Base-by-base conservation (phyloP, 2,329 filamentous ascomycete species). In the Ophiostoma ips region DNA sequence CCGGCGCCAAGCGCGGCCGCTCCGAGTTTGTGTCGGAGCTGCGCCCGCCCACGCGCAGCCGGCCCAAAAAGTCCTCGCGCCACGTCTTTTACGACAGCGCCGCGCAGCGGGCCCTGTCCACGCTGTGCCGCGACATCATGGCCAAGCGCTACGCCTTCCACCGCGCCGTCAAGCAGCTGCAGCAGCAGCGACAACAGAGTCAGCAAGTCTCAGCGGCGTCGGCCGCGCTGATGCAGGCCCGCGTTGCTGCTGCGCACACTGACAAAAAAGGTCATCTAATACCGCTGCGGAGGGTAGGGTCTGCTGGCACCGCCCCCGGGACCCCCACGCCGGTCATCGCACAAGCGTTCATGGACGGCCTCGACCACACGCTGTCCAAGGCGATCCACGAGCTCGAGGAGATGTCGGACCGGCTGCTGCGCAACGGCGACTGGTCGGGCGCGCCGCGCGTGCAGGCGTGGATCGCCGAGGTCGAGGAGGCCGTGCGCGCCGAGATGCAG, bases 11-110 rank as follows among this genome's bases (percentile, higher is more conserved):
- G 43, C 43, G 55, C 7, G 46, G 49, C 5, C 53, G 55, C 1
- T 50, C 55, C 24, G 55, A 55, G 11, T 56, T 56, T 31, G 36
- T 46, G 1, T 56, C 55, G 1, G 53, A 55, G 19, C 52, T 56
- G 2, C 36, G 16, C 13, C 55, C 53, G 5, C 55, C 55, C 1
- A 34, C 34, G 8, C 53, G 49, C 12, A 40, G 46, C 6, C 50
- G 53, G 18, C 21, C 50, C 12, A 54, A 52, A 34, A 53, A 50
- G 12, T 18, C 48, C 1, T 9, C 0, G 34, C 47, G n/a, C 28
- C n/a, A 21, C 8, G n/a, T n/a, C 34, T 52, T 12, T 9, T 57
- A 57, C 35, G 55, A 57, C 30, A 48, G 46, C 36, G 41, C 52
- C 5, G 34, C 49, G 5, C 55, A 56, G 21, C 19, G 31, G 2